These are phyloP conservation scores for Mycena vulgaris DNA, from an alignment of 768 basidiomycete species.

Conservation along the genomic window DNA sequence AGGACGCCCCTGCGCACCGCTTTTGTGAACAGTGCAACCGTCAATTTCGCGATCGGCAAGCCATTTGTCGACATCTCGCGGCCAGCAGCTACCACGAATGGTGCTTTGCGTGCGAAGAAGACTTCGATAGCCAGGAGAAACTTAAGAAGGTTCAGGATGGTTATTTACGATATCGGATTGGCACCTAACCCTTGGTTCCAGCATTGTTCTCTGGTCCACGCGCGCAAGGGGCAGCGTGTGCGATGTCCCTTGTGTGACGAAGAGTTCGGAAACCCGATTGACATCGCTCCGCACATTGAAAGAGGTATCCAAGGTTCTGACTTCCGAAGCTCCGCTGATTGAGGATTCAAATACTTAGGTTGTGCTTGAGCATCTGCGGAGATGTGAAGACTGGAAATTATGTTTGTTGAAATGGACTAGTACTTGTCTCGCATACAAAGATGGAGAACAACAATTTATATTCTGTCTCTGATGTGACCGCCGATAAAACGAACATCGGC, in stretches of 20 bases:
- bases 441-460: too few species aligned
- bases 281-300: conserved; percentile 13
- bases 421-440: too few species aligned
- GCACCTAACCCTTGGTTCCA: not conserved
- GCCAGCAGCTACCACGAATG: conserved; percentile 16
- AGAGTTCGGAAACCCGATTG: not conserved
- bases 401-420: too few species aligned
- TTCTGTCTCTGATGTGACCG: too few species aligned
- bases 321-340: too few species aligned
- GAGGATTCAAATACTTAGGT: too few species aligned
- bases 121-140: not conserved
- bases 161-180: not conserved
- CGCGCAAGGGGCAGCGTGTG: not conserved
- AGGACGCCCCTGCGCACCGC: conserved; percentile 11
- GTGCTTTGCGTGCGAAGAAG: conserved; percentile 21
- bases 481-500: too few species aligned
- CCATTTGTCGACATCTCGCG: conserved; percentile 19
- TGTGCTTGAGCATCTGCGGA: too few species aligned
- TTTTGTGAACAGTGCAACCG: conserved; percentile 17
- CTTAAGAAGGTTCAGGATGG: conserved; percentile 5
- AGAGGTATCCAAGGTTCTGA: too few species aligned
- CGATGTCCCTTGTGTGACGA: conserved; percentile 13
- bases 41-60: conserved; percentile 5
- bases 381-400: too few species aligned
- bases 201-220: conserved; percentile 10